Conservation (phyloP, 2,329 filamentous ascomycete genomes). For the Fusarium drepaniforme region DNA sequence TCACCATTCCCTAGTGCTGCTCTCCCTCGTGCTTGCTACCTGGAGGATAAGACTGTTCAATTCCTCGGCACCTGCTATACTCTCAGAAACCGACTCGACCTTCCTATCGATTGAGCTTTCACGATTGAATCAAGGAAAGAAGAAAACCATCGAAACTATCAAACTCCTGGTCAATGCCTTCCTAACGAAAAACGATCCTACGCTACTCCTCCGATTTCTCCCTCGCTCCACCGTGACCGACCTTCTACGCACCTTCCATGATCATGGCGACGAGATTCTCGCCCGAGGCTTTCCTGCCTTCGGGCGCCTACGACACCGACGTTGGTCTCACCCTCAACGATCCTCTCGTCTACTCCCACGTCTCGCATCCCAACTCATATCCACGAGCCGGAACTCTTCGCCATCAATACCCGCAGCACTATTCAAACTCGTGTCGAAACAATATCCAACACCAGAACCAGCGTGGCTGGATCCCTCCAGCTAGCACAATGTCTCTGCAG, state of each 20-base stretch:
- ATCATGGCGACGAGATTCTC: slow-evolving; percentile 43
- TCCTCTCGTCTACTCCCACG: slow-evolving; percentile 30
- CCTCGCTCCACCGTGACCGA: slow-evolving; percentile 21
- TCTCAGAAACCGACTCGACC: background rate
- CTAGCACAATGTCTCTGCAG: slow-evolving; percentile 38
- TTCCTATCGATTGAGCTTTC: slow-evolving; percentile 12
- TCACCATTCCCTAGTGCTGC: slow-evolving; percentile 21
- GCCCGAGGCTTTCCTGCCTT: slow-evolving; percentile 45
- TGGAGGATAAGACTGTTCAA: slow-evolving; percentile 4
- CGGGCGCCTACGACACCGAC: slow-evolving; percentile 43
- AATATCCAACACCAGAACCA: slow-evolving; percentile 31
- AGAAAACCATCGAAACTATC: slow-evolving; percentile 12
- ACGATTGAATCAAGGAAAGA: slow-evolving; percentile 3
- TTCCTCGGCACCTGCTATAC: background rate
- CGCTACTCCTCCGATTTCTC: slow-evolving; percentile 31
- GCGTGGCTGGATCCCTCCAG: slow-evolving; percentile 38
- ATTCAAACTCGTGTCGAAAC: slow-evolving; percentile 31
- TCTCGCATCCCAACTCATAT: slow-evolving; percentile 35
- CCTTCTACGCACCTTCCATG: slow-evolving; percentile 27
- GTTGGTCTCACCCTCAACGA: slow-evolving; percentile 32
- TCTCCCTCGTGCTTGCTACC: slow-evolving; percentile 18
- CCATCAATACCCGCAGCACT: slow-evolving; percentile 40
- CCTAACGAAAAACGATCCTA: slow-evolving; percentile 31
- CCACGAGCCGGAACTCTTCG: slow-evolving; percentile 35
- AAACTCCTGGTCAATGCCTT: slow-evolving; percentile 31